Conservation (phyloP, 805 yeast species). For the Jamesozyma gamospora region DNA sequence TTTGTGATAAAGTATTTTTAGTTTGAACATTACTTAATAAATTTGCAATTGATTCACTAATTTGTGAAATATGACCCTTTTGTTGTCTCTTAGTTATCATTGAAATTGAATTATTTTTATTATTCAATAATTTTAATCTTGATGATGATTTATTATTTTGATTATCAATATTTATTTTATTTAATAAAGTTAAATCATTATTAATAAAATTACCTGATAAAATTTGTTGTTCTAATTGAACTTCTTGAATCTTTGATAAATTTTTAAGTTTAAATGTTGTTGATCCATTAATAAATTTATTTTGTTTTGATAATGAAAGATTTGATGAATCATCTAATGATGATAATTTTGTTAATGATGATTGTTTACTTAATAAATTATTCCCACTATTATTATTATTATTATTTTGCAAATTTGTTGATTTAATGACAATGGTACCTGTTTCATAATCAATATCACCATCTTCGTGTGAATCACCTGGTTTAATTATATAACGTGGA, state of each 20-base stretch:
- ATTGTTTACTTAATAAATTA: not conserved
- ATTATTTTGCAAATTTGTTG: slow-evolving; percentile 4
- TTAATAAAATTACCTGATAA: too few species aligned
- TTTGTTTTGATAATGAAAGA: not conserved
- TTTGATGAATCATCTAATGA: not conserved
- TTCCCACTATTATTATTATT: too few species aligned
- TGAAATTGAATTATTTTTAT: not conserved
- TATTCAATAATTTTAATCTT: not conserved
- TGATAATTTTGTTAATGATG: not conserved
- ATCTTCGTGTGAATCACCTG: slow-evolving; percentile 33
- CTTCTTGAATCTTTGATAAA: not conserved
- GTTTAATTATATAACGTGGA: slow-evolving; percentile 36
- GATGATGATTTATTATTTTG: not conserved
- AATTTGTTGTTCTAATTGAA: too few species aligned
- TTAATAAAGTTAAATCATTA: not conserved
- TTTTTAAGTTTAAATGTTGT: not conserved
- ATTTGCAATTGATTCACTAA: not conserved
- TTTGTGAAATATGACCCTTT: not conserved
- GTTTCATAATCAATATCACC: slow-evolving; percentile 26
- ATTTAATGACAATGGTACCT: slow-evolving; percentile 22
- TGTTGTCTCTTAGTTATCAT: slow-evolving; percentile 2
- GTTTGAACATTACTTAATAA: slow-evolving; percentile 1
- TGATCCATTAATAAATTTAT: not conserved
- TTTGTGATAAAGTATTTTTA: slow-evolving; percentile 7
- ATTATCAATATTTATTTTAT: not conserved